Evolutionary conservation across 495 filamentous ascomycete genomes (phyloP), one percentile per base, ranked within the genome.

Genomic region (Penicillium odoratum): DNA sequence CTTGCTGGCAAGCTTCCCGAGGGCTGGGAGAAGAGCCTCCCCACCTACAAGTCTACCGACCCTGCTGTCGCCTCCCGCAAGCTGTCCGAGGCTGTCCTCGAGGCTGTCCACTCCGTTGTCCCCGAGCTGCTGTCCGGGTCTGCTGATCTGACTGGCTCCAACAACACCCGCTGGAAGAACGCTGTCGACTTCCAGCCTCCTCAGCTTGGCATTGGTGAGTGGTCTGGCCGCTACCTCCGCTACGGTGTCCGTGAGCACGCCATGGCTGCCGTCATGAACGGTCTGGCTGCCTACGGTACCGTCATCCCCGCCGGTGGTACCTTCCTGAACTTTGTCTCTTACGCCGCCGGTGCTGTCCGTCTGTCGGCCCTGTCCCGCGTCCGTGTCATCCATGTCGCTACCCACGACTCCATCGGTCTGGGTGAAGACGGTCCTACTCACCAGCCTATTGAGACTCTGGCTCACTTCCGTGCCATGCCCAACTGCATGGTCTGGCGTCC

Each of bases 401-500:
- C 94, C 65, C 94, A 99, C 85, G 94, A 99, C 83, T 97, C 93
- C 59, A 98, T 99, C 69, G 94, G 94, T 82, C 90, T 99, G 60
- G 94, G 94, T 76, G 95, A 99, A 80, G 94, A 99, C 70, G 94
- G 94, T 55, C 94, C 94, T 56, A 99, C 94, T 52, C 94, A 99
- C 81, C 94, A 99, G 83, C 94, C 94, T 70, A 96, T 99, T 69
- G 94, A 99, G 85, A 96, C 92, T n/a, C 87, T 99, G 48, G 89
- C 94, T 59, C 94, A 99, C 78, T 98, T 98, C 91, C 94, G 94
- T 75, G 95, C 95, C 55, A 85, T 98, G 63, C 94, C 94, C 64
- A 99, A 99, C 88, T 91, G 88, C 85, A 97, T 98, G 94, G 95
- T 98, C 67, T 99, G 94, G 94, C 94, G 94, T 71, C 94, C 94